Percentiles rank a stretch among this genome's conserved stretches.
Evolutionary conservation across 108 stramenopile genomes (phyloP).

Genomic region (Epithemia pelagica): DNA sequence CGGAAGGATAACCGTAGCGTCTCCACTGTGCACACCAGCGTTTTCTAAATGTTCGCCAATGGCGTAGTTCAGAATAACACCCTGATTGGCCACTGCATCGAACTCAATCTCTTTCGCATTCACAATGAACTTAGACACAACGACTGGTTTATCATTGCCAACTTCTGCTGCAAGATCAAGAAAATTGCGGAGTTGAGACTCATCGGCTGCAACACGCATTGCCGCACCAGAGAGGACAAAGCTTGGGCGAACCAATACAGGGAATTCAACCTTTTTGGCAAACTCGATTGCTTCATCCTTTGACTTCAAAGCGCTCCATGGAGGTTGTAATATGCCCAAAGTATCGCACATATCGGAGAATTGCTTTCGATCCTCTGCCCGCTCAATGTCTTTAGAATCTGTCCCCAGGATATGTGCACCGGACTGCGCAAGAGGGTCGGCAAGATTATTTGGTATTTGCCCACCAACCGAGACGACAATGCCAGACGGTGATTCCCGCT

Average conservation of each 20-base stretch:
- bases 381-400: constrained; percentile 90
- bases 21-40: constrained; percentile 97
- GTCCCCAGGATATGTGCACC: constrained; percentile 96
- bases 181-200: constrained; percentile 83
- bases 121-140: constrained; percentile 94
- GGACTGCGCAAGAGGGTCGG: constrained; percentile 82
- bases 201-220: constrained; percentile 95
- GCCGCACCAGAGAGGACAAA: constrained; percentile 98
- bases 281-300: constrained; percentile 81
- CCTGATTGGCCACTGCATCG: constrained; percentile 94
- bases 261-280: constrained; percentile 87
- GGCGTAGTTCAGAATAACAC: constrained; percentile 90
- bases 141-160: constrained; percentile 94
- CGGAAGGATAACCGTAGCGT: constrained; percentile 91
- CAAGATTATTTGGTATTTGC: constrained; percentile 95
- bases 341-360: constrained; percentile 97
- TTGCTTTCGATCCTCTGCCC: constrained; percentile 95
- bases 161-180: constrained; percentile 90
- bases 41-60: constrained; percentile 98
- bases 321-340: constrained; percentile 93
- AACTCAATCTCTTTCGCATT: constrained; percentile 96
- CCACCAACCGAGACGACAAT: constrained; percentile 93
- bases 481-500: constrained; percentile 79
- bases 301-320: constrained; percentile 91
- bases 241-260: constrained; percentile 93